These are phyloP conservation scores for Botrytis medusae DNA, from an alignment of 2,329 filamentous ascomycete genomes.

Conservation along the genomic window DNA sequence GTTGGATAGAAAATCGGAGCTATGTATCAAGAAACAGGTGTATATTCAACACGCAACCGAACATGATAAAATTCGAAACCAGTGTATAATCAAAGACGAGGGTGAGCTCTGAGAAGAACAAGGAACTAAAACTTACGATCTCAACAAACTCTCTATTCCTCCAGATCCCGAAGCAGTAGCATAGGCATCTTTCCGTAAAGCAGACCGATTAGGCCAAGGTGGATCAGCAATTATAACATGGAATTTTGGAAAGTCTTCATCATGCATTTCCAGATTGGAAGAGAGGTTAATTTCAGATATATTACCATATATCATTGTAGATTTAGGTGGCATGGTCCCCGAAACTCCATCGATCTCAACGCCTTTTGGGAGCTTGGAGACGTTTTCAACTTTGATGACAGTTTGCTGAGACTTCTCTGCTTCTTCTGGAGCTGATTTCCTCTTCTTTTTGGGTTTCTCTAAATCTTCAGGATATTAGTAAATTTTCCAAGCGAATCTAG, in stretches of 20 bases:
- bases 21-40: accelerated
- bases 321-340: neutral
- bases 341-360: neutral
- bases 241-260: constrained; percentile 52
- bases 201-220: constrained; percentile 79
- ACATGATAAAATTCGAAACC: neutral
- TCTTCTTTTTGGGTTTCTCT: neutral
- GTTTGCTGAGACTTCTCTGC: neutral
- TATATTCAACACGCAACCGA: neutral
- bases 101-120: neutral
- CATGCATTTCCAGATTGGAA: neutral
- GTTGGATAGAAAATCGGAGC: constrained; percentile 40
- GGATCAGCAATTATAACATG: constrained; percentile 72
- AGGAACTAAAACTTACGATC: neutral
- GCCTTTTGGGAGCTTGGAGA: neutral
- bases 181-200: constrained; percentile 58
- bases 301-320: constrained; percentile 1
- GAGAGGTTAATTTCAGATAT: neutral
- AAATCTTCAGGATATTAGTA: neutral
- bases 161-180: neutral
- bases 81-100: neutral
- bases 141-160: neutral
- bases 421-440: neutral
- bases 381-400: neutral
- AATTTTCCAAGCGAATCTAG: too few species aligned